Evolutionary conservation across 2,329 filamentous ascomycete genomes (phyloP).

Genomic region (Botrytis hyacinthi): DNA sequence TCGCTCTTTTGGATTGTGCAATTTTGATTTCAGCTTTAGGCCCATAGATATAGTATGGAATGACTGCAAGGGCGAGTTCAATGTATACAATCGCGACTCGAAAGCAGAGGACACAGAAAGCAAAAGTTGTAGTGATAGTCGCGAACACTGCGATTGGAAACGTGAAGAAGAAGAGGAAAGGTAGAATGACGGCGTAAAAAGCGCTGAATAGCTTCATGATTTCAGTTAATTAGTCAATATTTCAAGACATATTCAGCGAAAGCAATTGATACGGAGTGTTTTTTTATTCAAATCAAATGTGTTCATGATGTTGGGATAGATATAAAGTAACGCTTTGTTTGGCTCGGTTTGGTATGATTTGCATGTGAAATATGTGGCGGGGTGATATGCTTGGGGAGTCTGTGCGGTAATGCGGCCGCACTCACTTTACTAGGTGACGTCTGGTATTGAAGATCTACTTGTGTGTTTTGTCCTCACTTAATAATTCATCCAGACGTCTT

Average conservation of each 20-base stretch:
- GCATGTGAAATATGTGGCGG: constrained; percentile 13
- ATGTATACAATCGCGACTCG: constrained; percentile 62
- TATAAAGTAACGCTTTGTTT: constrained; percentile 8
- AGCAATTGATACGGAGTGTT: background rate
- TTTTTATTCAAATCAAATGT: background rate
- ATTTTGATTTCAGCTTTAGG: constrained; percentile 7
- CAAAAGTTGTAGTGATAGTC: constrained; percentile 60
- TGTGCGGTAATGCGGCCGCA: constrained; percentile 11
- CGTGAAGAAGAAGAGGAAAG: constrained; percentile 61
- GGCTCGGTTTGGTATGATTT: background rate
- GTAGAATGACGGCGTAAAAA: constrained; percentile 55
- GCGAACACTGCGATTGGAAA: constrained; percentile 63
- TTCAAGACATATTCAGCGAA: background rate
- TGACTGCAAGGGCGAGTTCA: constrained; percentile 57
- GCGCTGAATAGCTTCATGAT: constrained; percentile 55
- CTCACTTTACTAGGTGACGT: background rate
- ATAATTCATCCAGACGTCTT: background rate
- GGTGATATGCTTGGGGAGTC: background rate
- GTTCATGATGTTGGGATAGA: background rate
- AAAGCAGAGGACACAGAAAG: constrained; percentile 59
- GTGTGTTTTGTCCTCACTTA: constrained; percentile 7
- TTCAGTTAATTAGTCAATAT: background rate
- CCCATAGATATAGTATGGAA: constrained; percentile 53
- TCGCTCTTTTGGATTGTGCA: constrained; percentile 3
- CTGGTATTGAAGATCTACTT: background rate